Percentiles rank a stretch among this genome's conserved stretches.
These are phyloP conservation scores for Scheffersomyces ergatensis DNA, from an alignment of 805 yeast genomes.

Conservation along the genomic window DNA sequence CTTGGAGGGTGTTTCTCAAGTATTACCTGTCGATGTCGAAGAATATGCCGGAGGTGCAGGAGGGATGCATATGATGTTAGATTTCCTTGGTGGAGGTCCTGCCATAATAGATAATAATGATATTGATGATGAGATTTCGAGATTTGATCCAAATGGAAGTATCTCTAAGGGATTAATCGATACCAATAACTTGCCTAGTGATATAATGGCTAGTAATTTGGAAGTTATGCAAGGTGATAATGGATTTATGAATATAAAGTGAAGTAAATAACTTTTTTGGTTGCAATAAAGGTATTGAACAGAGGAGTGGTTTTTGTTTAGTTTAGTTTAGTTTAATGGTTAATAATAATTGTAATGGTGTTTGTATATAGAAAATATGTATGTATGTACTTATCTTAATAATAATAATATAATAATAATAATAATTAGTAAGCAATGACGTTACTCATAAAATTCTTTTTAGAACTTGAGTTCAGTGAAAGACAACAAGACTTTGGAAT, in stretches of 20 bases:
- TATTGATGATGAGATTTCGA: conserved; percentile 36
- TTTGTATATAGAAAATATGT: not conserved
- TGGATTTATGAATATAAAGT: conserved; percentile 35
- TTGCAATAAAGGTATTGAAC: no score
- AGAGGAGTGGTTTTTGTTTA: no score
- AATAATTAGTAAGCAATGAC: no score
- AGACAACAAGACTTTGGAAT: no score
- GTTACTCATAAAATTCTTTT: no score
- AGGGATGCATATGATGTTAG: conserved; percentile 90
- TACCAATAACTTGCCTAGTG: conserved; percentile 57
- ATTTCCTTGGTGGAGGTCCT: conserved; percentile 72
- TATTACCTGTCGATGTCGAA: conserved; percentile 88
- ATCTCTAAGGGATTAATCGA: conserved; percentile 49
- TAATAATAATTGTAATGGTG: not conserved
- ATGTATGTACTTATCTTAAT: not conserved
- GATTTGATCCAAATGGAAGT: conserved; percentile 33
- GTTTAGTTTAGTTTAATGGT: no score
- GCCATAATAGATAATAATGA: conserved; percentile 36
- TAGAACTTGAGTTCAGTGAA: no score
- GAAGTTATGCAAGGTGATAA: conserved; percentile 52
- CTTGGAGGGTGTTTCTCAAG: conserved; percentile 84
- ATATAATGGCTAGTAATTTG: conserved; percentile 43
- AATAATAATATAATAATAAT: not conserved
- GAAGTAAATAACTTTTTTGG: conserved; percentile 1
- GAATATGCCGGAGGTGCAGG: conserved; percentile 84